Base-by-base conservation (phyloP, 2,329 filamentous ascomycete genomes). In the Pezicula rhizophila region DNA sequence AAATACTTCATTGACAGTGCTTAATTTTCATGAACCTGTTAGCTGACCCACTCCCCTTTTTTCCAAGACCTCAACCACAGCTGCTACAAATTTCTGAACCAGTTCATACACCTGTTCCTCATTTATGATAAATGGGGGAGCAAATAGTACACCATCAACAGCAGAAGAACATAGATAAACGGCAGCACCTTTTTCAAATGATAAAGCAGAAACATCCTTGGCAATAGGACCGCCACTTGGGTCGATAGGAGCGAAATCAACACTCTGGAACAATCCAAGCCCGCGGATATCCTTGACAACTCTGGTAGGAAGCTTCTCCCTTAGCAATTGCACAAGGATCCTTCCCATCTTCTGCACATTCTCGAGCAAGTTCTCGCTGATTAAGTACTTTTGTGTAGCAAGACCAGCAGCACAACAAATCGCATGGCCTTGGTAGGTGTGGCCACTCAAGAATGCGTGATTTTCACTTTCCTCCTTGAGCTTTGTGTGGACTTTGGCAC, bases 321-420 rank as follows among this genome's bases (percentile, higher is more conserved):
- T 66, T 0, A 82, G 60, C 2, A 57, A 60, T 8, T 66, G 53
- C 8, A 64, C 58, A 3, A 84, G 57, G 7, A 68, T 45, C 4
- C 60, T 49, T n/a, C 67, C 69, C 5, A 84, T 55, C 0, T 55
- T 57, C 4, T 63, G 62, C 1, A 81, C 79, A 54, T 83, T 83
- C 1, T 69, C 66, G 0, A 87, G 60, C 2, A 87, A 63, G 2
- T 73, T 65, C 0, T 83, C 72, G 6, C 79, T 63, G 8, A 68
- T 58, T 15, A 88, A 73, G 17, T 81, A 75, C 28, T 66, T 64
- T 55, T 82, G 77, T 1, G 82, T 31, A 5, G 15, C 42, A 7
- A 44, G n/a, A 8, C 23, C 42, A 7, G 42, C 42, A 23, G 26
- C 23, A 18, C 42, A 44, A 8, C 15, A 23, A 12, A 33, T 15